Evolutionary conservation across 1,284 basidiomycete genomes (phyloP), one percentile per base, ranked within the genome.

Genomic region (Cutaneotrichosporon sp.): DNA sequence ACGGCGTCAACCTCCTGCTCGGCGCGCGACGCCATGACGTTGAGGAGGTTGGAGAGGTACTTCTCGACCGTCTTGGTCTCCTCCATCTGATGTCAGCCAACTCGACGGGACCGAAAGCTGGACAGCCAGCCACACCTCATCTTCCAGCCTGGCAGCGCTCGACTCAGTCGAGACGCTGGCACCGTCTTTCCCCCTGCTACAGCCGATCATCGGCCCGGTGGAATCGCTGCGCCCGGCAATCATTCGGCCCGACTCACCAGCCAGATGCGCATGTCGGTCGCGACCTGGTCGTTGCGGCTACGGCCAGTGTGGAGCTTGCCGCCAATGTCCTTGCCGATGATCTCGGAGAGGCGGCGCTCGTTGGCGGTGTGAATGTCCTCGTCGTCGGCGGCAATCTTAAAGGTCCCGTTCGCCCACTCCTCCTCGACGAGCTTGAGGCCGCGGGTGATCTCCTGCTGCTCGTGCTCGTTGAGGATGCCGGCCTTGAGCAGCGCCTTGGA

Each of bases 331-430:
- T 89, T 83, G 0, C 95, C 95, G 62, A 99, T 92, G 63, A 98
- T 81, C 82, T 99, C 95, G 67, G 88, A 92, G 69, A 99, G 81
- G 33, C 95, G 86, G 58, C 97, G 89, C 80, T 99, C 95, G 75
- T 99, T 99, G 61, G 97, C 97, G n/a, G 95, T 99, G 79, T 99
- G 95, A 64, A 99, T 98, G 75, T 99, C 95, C 75, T 99, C 95
- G 75, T 99, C 95, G 70, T 95, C 93, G 16, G 86, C 82, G 64
- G 87, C 82, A 47, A 87, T 81, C 64, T 82, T 74, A 74, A 97
- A 95, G 87, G 92, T 81, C 57, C 88, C 88, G 27, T 82, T 81
- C 69, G 84, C 84, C 95, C 95, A 99, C 81, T 98, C 95, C 70
- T 86, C 81, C 62, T 85, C 87, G 57, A 99, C 93, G 45, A 81